Conservation (phyloP, 2,329 filamentous ascomycete species). For the Sporothrix sp. region DNA sequence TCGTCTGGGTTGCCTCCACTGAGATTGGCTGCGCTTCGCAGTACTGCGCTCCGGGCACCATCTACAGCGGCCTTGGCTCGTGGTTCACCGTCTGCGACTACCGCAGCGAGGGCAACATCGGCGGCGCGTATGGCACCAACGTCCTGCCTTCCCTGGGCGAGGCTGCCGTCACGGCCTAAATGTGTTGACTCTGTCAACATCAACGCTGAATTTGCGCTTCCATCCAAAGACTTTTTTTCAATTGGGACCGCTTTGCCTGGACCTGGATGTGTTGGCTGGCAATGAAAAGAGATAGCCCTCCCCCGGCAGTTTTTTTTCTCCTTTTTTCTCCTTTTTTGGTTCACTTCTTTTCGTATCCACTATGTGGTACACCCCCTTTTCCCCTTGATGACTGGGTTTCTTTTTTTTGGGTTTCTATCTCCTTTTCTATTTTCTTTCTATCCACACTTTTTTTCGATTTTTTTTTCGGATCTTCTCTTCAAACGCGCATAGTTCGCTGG, state of each 20-base stretch:
- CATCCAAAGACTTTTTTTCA: background rate
- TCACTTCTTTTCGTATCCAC: constrained; percentile 10
- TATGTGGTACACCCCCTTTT: too few species aligned
- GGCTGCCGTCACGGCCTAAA: constrained; percentile 20
- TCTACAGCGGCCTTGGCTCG: constrained; percentile 40
- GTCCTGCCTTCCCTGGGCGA: constrained; percentile 35
- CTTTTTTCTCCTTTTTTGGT: background rate
- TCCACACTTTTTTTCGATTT: background rate
- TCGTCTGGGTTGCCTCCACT: constrained; percentile 58
- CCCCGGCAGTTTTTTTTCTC: background rate
- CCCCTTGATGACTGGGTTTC: too few species aligned
- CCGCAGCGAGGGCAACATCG: constrained; percentile 48
- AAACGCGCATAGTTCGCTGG: constrained; percentile 12
- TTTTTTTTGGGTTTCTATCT: constrained; percentile 1
- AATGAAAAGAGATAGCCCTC: too few species aligned
- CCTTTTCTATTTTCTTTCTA: constrained; percentile 2
- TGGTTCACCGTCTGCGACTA: constrained; percentile 90
- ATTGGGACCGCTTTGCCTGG: background rate
- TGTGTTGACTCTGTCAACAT: background rate
- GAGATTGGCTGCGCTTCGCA: constrained; percentile 53
- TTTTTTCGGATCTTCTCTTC: background rate
- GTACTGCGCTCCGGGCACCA: constrained; percentile 43
- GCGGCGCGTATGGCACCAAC: constrained; percentile 40
- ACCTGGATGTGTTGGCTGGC: constrained; percentile 6
- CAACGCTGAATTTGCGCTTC: too few species aligned